phyloP scores from a whole-genome alignment of 805 yeast species.

The Yarrowia keelungensis region DNA sequence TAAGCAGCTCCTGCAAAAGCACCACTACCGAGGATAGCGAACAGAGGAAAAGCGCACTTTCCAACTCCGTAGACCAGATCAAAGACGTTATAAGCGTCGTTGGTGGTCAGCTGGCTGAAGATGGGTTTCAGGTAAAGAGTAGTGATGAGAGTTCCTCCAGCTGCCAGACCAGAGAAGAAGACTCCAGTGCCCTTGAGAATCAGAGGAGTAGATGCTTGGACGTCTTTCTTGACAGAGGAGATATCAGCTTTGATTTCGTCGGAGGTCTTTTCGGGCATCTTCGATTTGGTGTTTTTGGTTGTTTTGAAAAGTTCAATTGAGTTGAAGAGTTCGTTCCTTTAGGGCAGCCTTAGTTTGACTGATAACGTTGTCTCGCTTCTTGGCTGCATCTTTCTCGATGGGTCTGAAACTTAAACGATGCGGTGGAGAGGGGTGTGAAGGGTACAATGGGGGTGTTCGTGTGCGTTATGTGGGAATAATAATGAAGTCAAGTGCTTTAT shows the following conservation, averaged over 20 bases:
- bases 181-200: conserved; percentile 19
- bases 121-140: conserved; percentile 7
- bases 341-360: neutral
- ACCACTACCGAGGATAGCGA: neutral
- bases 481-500: no score
- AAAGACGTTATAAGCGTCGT: conserved; percentile 20
- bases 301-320: no score
- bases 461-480: no score
- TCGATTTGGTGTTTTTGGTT: no score
- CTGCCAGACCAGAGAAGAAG: conserved; percentile 26
- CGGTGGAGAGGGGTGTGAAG: no score
- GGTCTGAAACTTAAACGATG: no score
- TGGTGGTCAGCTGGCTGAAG: conserved; percentile 1
- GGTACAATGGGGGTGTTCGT: no score
- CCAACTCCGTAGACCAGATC: conserved; percentile 29
- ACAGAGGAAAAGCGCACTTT: conserved; percentile 11
- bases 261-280: conserved; percentile 1
- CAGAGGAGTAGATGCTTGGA: neutral
- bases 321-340: no score
- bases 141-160: conserved; percentile 33
- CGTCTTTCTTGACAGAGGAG: neutral
- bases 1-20: conserved; percentile 3
- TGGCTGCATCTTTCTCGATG: neutral
- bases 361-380: neutral
- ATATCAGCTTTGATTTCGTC: neutral